Percentiles rank a stretch among this genome's conserved stretches.
Conservation (phyloP, 352 stramenopile genomes). For the Pythium folliculosum region DNA sequence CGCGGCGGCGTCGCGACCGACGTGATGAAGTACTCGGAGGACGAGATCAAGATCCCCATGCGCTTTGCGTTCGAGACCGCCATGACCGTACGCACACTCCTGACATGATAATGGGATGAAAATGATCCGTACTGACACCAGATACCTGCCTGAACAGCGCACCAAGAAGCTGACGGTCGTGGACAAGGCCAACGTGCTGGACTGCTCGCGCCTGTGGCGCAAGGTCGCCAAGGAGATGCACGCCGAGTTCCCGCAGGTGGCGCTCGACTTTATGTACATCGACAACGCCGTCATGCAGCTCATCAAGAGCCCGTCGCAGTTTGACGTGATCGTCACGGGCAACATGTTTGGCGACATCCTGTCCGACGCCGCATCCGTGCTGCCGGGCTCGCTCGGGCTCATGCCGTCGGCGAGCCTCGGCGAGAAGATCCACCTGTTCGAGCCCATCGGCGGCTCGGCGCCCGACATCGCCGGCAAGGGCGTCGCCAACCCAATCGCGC, state of each 20-base stretch:
- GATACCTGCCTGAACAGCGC: slow-evolving; percentile 56
- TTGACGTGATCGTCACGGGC: slow-evolving; percentile 98
- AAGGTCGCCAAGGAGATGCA: slow-evolving; percentile 91
- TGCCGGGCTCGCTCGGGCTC: slow-evolving; percentile 97
- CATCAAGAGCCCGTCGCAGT: slow-evolving; percentile 98
- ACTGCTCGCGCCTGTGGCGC: slow-evolving; percentile 93
- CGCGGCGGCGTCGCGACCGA: slow-evolving; percentile 78
- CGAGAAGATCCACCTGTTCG: slow-evolving; percentile 93
- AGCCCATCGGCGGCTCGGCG: slow-evolving; percentile 98
- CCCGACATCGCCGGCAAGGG: slow-evolving; percentile 97
- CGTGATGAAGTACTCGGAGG: slow-evolving; percentile 98
- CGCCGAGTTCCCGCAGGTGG: slow-evolving; percentile 92
- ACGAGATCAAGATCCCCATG: slow-evolving; percentile 87
- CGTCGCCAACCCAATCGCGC: slow-evolving; percentile 96
- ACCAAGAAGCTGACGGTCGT: slow-evolving; percentile 95
- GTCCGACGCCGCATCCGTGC: slow-evolving; percentile 97
- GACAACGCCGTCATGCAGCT: slow-evolving; percentile 99
- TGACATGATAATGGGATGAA: too few species aligned
- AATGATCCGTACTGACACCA: slow-evolving; percentile 39
- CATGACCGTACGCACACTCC: slow-evolving; percentile 68
- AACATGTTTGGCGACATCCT: slow-evolving; percentile 99
- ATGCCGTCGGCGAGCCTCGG: slow-evolving; percentile 97
- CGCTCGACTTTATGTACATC: slow-evolving; percentile 98
- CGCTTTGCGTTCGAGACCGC: slow-evolving; percentile 87
- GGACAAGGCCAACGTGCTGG: slow-evolving; percentile 99